Conservation (phyloP, 2,329 filamentous ascomycete genomes). For the Epichloe sp. region DNA sequence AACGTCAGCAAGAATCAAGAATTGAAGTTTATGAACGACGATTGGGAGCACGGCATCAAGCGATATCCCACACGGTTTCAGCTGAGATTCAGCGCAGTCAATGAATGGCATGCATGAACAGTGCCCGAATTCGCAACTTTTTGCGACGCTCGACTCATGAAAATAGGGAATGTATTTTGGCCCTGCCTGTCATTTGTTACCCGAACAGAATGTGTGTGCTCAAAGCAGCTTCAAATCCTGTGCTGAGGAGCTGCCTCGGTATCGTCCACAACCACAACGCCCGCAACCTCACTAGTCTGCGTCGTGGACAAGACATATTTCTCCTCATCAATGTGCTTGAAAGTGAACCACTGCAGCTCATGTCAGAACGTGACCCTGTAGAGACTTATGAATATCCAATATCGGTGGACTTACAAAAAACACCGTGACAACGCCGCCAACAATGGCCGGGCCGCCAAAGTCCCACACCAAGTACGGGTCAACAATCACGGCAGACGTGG, state of each 20-base stretch:
- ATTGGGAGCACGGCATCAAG: constrained; percentile 18
- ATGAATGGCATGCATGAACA: too few species aligned
- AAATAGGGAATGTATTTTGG: too few species aligned
- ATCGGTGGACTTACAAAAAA: constrained; percentile 22
- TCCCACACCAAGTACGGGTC: constrained; percentile 38
- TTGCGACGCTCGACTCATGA: too few species aligned
- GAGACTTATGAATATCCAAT: too few species aligned
- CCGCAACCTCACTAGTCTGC: constrained; percentile 7
- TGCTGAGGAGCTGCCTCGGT: too few species aligned
- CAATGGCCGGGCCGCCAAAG: constrained; percentile 34
- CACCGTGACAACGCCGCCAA: constrained; percentile 29
- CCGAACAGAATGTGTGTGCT: too few species aligned
- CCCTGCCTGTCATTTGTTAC: too few species aligned
- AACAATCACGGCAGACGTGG: constrained; percentile 29
- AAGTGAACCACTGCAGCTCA: constrained; percentile 6
- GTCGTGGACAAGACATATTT: constrained; percentile 13
- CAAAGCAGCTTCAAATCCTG: too few species aligned
- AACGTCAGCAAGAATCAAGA: constrained; percentile 4
- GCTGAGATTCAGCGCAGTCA: too few species aligned
- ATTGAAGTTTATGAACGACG: constrained; percentile 12
- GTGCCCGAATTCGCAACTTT: too few species aligned
- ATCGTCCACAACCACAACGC: background rate
- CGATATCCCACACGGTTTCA: too few species aligned
- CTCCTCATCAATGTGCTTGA: constrained; percentile 13
- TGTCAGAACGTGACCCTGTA: background rate